Evolutionary conservation across 495 filamentous ascomycete species (phyloP), one percentile per base, ranked within the genome.

Genomic region (Annulohypoxylon moriforme): DNA sequence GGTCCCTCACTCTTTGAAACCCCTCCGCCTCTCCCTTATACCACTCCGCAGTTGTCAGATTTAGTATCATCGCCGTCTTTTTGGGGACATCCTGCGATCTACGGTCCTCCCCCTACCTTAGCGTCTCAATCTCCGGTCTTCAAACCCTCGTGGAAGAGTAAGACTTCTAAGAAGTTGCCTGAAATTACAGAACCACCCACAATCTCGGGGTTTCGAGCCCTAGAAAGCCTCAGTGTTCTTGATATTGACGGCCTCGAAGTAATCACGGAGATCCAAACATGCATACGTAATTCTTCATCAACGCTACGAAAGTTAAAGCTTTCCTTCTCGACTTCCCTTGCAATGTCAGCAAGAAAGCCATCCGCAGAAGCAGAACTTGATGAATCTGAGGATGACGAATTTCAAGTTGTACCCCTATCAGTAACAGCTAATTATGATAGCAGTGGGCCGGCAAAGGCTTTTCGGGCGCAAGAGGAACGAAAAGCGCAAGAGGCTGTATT

Each of bases 201-300:
- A 0, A 71, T 89, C 9, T 86, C 86, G 3, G 86, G 85, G 0
- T 91, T 91, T 75, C 84, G 78, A 42, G 78, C 82, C 42, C 81
- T 91, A 16, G 84, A 83, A 66, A 85, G 69, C 29, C 78, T 91
- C 27, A 74, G 82, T 10, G 80, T 90, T 1, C 77, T 90, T 50
- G 86, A 89, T 57, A 86, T 91, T 5, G 86, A 89, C 24, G 81
- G 68, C 13, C 79, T 89, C 9, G 88, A 89, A 20, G 81, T 87
- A 34, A 67, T 89, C 4, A 64, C 78, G 1, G 88, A 90, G 76
- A 77, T 91, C 57, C 80, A 84, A 29, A 52, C 76, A 2, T 90
- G 87, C 62, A 76, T 91, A 22, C 74, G 76, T 36, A 83, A 83
- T 65, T 88, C 81, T 11, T 82, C 83, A 0, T 79, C 81, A 6